Percentiles rank a stretch among this genome's conserved stretches.
Evolutionary conservation across 148 eudicot genomes (phyloP).

Genomic region (Salicornia ramosissima): DNA sequence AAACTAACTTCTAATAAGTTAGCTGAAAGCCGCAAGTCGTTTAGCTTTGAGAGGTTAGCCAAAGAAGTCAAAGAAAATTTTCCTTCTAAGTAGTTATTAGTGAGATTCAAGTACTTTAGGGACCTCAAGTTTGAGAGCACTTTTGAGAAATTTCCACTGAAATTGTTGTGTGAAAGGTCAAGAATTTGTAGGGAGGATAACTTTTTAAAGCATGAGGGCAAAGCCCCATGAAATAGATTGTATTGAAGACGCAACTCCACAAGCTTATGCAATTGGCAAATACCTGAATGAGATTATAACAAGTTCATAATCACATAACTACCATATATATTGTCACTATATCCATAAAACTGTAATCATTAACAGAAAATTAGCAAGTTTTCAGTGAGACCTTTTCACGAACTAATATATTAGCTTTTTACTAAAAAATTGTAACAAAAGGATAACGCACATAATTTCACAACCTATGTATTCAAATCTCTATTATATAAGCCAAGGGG

Average conservation of each 20-base stretch:
- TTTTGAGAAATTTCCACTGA: neutral
- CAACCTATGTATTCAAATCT: no score
- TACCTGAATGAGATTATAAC: no score
- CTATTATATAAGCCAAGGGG: no score
- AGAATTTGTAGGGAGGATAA: constrained; percentile 2
- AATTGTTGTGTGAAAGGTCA: neutral
- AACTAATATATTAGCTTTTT: no score
- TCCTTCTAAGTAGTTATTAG: constrained; percentile 1
- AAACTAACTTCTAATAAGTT: constrained; percentile 3
- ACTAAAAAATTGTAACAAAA: no score
- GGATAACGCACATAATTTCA: no score
- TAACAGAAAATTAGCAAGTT: no score
- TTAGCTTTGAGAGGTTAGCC: constrained; percentile 5
- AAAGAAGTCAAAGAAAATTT: constrained; percentile 1
- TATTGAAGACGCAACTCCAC: neutral
- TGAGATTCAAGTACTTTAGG: neutral
- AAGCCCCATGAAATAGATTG: neutral
- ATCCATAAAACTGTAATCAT: no score
- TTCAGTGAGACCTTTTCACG: no score
- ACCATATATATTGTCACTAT: no score
- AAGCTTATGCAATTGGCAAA: neutral
- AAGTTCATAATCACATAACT: no score
- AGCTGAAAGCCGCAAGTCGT: neutral
- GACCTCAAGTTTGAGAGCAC: neutral
- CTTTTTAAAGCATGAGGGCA: constrained; percentile 4